Evolutionary conservation across 2,329 filamentous ascomycete genomes (phyloP).

Genomic region (Didymella exigua): DNA sequence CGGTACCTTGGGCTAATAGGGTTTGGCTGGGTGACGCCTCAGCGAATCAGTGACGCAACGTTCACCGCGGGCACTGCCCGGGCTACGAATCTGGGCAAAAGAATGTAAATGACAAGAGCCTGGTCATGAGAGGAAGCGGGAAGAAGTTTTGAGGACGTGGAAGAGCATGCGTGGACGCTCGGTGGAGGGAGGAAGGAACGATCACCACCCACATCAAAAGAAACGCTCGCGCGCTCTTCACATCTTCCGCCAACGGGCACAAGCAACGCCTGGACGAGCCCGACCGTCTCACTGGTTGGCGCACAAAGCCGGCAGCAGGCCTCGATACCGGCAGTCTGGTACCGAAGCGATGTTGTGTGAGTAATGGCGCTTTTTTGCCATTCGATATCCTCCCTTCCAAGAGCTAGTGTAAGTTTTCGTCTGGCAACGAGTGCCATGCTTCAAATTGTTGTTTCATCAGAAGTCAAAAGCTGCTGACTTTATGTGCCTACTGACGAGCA

Average conservation of each 20-base stretch:
- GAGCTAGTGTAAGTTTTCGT: background rate
- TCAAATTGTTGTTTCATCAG: background rate
- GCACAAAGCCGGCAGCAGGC: constrained; percentile 22
- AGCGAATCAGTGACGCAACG: background rate
- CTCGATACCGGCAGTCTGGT: constrained; percentile 40
- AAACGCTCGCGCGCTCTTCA: background rate
- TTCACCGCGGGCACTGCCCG: background rate
- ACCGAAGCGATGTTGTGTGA: constrained; percentile 41
- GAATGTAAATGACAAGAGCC: background rate
- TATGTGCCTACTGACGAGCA: background rate
- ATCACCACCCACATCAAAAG: background rate
- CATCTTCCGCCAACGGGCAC: constrained; percentile 5
- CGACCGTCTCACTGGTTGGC: constrained; percentile 25
- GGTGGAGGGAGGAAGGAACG: background rate
- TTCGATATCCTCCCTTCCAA: constrained; percentile 13
- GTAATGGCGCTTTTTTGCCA: constrained; percentile 27
- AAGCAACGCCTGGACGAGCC: constrained; percentile 11
- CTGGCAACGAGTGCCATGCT: background rate
- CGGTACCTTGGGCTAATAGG: background rate
- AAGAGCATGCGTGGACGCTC: background rate
- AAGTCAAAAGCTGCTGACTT: background rate
- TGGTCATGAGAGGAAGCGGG: background rate
- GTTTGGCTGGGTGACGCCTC: background rate
- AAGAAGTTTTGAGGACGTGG: background rate
- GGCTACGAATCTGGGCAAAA: background rate